phyloP scores from a whole-genome alignment of 2,329 filamentous ascomycete species.

The Ceratocystis destructans region DNA sequence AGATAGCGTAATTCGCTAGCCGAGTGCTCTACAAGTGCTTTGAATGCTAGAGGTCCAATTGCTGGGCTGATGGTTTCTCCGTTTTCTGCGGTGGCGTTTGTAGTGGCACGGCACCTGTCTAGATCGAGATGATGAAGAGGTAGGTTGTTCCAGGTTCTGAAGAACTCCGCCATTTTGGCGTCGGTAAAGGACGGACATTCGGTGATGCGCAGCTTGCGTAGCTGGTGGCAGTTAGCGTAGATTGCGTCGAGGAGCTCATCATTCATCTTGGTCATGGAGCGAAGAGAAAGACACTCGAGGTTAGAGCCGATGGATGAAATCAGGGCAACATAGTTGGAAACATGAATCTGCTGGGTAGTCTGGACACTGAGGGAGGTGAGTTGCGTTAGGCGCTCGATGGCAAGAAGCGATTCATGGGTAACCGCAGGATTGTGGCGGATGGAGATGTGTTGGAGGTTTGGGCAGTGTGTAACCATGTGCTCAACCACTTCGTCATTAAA shows the following conservation, averaged over 20 bases:
- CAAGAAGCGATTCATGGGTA: slow-evolving; percentile 48
- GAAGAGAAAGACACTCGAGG: slow-evolving; percentile 66
- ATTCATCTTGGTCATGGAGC: slow-evolving; percentile 51
- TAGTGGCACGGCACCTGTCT: slow-evolving; percentile 61
- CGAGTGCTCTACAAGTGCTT: slow-evolving; percentile 73
- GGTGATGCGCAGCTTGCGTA: slow-evolving; percentile 68
- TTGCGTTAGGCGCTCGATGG: slow-evolving; percentile 46
- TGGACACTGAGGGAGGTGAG: slow-evolving; percentile 67
- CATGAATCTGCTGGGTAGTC: slow-evolving; percentile 42
- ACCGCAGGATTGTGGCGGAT: slow-evolving; percentile 67
- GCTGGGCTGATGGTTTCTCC: slow-evolving; percentile 42
- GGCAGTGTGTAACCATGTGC: slow-evolving; percentile 49
- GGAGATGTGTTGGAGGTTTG: slow-evolving; percentile 60
- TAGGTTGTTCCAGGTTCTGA: slow-evolving; percentile 61
- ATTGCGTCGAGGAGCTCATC: slow-evolving; percentile 58
- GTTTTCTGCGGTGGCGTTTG: slow-evolving; percentile 31
- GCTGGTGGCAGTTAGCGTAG: slow-evolving; percentile 50
- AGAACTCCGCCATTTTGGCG: slow-evolving; percentile 56
- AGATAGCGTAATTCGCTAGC: slow-evolving; percentile 50
- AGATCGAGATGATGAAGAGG: slow-evolving; percentile 59
- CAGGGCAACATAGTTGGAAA: slow-evolving; percentile 45
- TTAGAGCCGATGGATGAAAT: slow-evolving; percentile 48
- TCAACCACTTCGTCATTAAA: slow-evolving; percentile 58
- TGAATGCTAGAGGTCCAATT: slow-evolving; percentile 61
- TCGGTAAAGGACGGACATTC: slow-evolving; percentile 67